Percentiles rank a stretch among this genome's conserved stretches.
Conservation (phyloP, 306 rosid species). For the Coriaria nepalensis region DNA sequence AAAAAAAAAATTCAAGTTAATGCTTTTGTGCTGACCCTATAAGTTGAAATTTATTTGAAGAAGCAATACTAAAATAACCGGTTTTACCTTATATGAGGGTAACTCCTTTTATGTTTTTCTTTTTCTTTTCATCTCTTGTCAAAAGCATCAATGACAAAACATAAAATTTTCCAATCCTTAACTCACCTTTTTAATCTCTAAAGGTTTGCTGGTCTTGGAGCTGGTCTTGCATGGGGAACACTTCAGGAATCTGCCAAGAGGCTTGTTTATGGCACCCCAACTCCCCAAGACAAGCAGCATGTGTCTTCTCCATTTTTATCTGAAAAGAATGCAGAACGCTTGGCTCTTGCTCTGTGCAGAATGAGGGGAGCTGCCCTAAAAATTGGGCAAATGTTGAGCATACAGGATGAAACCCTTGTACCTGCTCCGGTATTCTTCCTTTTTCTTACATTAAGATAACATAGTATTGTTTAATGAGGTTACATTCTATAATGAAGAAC, state of each 20-base stretch:
- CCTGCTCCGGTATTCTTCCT: slow-evolving; percentile 68
- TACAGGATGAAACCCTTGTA: slow-evolving; percentile 86
- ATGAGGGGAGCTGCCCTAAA: slow-evolving; percentile 97
- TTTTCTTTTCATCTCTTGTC: no score
- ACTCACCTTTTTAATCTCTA: no score
- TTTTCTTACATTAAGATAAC: not conserved
- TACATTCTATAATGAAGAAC: no score
- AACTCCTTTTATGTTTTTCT: no score
- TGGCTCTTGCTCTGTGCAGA: slow-evolving; percentile 81
- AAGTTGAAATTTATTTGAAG: no score
- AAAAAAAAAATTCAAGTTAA: no score
- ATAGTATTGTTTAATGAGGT: no score
- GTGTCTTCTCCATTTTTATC: slow-evolving; percentile 61
- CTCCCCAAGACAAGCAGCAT: slow-evolving; percentile 28
- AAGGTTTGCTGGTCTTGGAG: slow-evolving; percentile 89
- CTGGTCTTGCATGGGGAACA: slow-evolving; percentile 95
- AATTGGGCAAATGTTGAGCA: slow-evolving; percentile 94
- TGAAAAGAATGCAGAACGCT: slow-evolving; percentile 65
- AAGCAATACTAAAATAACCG: no score
- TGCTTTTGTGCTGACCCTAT: no score
- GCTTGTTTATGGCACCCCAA: slow-evolving; percentile 52
- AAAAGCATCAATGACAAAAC: no score
- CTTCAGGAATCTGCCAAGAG: slow-evolving; percentile 83
- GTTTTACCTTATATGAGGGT: no score
- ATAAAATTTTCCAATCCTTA: no score